Evolutionary conservation across 768 basidiomycete genomes (phyloP).

Genomic region (Asterophora lycoperdoides): DNA sequence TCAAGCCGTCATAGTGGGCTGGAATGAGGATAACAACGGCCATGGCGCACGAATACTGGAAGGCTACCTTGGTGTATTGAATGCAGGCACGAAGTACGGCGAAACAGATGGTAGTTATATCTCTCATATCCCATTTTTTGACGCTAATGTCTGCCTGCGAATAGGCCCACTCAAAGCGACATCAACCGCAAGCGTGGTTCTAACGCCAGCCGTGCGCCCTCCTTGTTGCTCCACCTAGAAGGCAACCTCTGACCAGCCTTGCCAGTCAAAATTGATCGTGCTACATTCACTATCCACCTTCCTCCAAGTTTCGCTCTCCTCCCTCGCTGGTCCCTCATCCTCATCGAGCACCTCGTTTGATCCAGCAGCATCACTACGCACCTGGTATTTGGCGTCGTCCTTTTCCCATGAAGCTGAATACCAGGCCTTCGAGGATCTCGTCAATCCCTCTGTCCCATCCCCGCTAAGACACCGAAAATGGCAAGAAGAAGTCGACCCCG

Average conservation of each 20-base stretch:
- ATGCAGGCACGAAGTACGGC: constrained; percentile 59
- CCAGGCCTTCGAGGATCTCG: constrained; percentile 44
- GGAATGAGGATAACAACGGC: constrained; percentile 48
- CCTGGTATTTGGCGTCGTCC: constrained; percentile 63
- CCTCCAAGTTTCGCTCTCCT: constrained; percentile 44
- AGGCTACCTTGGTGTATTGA: constrained; percentile 78
- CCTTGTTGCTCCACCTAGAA: not conserved
- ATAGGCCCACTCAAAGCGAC: constrained; percentile 44
- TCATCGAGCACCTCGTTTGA: constrained; percentile 3
- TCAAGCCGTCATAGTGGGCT: constrained; percentile 59
- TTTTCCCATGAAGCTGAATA: constrained; percentile 54
- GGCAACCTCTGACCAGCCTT: constrained; percentile 7
- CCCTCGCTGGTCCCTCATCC: constrained; percentile 12
- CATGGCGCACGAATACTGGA: constrained; percentile 67
- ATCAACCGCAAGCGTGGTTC: constrained; percentile 59
- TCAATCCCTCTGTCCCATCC: constrained; percentile 26
- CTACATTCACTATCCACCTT: constrained; percentile 69
- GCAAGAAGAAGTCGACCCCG: constrained; percentile 31
- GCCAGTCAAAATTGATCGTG: constrained; percentile 75
- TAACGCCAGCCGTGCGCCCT: constrained; percentile 56
- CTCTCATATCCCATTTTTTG: not conserved
- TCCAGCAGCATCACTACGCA: constrained; percentile 26
- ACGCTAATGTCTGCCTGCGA: not conserved
- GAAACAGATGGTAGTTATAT: constrained; percentile 44
- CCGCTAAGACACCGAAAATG: constrained; percentile 22